Evolutionary conservation across 169 alveolate species (phyloP).

Genomic region (Cardiosporidium cionae): DNA sequence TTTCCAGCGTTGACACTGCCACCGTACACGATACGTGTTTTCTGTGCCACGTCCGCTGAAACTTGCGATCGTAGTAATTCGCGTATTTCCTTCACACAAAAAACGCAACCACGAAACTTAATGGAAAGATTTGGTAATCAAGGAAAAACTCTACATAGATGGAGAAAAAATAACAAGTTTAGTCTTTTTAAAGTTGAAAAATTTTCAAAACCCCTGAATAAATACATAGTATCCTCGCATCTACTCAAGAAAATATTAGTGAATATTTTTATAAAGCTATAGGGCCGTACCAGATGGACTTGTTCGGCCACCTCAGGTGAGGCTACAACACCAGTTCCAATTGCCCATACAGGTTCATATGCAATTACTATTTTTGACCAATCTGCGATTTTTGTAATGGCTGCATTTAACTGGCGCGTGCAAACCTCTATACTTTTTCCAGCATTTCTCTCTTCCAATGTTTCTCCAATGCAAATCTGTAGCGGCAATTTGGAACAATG

Average conservation of each 20-base stretch:
- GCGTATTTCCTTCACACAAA: slow-evolving; percentile 65
- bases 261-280: too few species aligned
- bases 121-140: too few species aligned
- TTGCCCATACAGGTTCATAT: slow-evolving; percentile 99
- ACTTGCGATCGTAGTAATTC: slow-evolving; percentile 57
- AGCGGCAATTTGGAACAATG: too few species aligned
- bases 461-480: slow-evolving; percentile 91
- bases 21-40: slow-evolving; percentile 93
- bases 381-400: slow-evolving; percentile 44
- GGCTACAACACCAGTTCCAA: slow-evolving; percentile 97
- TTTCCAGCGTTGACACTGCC: slow-evolving; percentile 94
- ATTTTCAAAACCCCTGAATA: too few species aligned
- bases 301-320: slow-evolving; percentile 93
- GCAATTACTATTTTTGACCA: slow-evolving; percentile 91
- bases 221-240: too few species aligned
- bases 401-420: slow-evolving; percentile 73
- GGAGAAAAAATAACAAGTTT: background rate
- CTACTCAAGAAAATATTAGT: too few species aligned
- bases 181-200: too few species aligned
- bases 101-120: too few species aligned
- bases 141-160: background rate
- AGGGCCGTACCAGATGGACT: slow-evolving; percentile 82
- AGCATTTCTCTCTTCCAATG: slow-evolving; percentile 84
- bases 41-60: slow-evolving; percentile 69
- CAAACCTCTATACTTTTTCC: slow-evolving; percentile 84